These are phyloP conservation scores for Chlamydomonas sp. DNA, from an alignment of 139 green algal species.

Conservation along the genomic window DNA sequence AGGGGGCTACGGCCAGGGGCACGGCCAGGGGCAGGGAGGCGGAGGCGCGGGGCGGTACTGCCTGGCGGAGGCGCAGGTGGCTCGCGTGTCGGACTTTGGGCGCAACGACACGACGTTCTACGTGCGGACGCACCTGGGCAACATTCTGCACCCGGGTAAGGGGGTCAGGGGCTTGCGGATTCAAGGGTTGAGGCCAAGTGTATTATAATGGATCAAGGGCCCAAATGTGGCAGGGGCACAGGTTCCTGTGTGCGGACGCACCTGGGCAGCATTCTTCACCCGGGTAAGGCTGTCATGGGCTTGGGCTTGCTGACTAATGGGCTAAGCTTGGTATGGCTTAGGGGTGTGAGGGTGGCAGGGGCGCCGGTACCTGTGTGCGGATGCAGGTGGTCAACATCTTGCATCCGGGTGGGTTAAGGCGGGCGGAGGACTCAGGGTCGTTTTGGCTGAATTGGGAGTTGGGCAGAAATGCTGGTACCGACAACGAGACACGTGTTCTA, in stretches of 20 bases:
- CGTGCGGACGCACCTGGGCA: constrained; percentile 87
- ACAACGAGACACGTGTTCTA: not conserved
- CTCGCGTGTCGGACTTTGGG: constrained; percentile 89
- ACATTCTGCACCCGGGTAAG: constrained; percentile 81
- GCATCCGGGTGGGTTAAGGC: not conserved
- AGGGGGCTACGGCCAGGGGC: not conserved
- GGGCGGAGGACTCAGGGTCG: not conserved
- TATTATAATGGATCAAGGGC: not conserved
- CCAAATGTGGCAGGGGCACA: too few relatives aligned
- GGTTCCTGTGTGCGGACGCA: too few relatives aligned
- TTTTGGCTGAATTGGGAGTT: too few relatives aligned
- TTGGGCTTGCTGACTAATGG: too few relatives aligned
- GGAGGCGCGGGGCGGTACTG: not conserved
- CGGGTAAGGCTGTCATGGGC: too few relatives aligned
- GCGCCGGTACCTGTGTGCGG: too few relatives aligned
- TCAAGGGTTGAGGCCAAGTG: not conserved
- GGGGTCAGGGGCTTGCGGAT: not conserved
- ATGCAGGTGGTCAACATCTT: not conserved
- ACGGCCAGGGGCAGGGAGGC: too few relatives aligned
- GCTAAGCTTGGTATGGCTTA: too few relatives aligned
- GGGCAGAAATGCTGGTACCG: too few relatives aligned
- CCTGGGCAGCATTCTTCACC: too few relatives aligned
- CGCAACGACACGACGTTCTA: constrained; percentile 87
- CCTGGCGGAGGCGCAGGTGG: constrained; percentile 74
- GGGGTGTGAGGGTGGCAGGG: too few relatives aligned